These are phyloP conservation scores for Ganoderma leucocontextum DNA, from an alignment of 1,284 basidiomycete genomes.

Conservation along the genomic window DNA sequence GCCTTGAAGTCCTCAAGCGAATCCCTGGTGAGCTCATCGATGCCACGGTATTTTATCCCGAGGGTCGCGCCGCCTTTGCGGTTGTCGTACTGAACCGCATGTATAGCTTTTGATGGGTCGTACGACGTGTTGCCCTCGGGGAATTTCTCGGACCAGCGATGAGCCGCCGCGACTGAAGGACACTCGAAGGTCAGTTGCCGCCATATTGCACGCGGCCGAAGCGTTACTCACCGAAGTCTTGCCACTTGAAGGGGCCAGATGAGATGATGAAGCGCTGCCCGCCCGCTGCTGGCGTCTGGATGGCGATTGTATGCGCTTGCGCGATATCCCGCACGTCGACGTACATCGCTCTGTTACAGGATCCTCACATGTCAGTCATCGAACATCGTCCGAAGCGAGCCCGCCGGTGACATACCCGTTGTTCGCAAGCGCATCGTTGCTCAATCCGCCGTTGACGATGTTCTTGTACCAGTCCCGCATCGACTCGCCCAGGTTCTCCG, in stretches of 20 bases:
- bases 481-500: conserved; percentile 63
- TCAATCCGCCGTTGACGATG: conserved; percentile 41
- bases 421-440: conserved; percentile 24
- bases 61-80: conserved; percentile 53
- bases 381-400: not conserved
- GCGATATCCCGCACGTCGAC: conserved; percentile 74
- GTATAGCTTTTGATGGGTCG: conserved; percentile 40
- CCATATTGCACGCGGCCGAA: not conserved
- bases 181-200: not conserved
- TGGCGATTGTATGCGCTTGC: conserved; percentile 61
- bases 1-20: conserved; percentile 50
- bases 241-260: conserved; percentile 45
- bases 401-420: conserved; percentile 1
- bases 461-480: conserved; percentile 44
- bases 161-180: conserved; percentile 22
- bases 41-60: conserved; percentile 53
- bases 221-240: conserved; percentile 40
- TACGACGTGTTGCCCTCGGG: conserved; percentile 35
- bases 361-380: not conserved
- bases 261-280: conserved; percentile 66
- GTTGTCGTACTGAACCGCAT: conserved; percentile 41
- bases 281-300: conserved; percentile 62
- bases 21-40: conserved; percentile 53
- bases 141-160: conserved; percentile 32
- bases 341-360: conserved; percentile 41